A percentile compares a stretch with the other conserved stretches of the same genome.
phyloP scores from a whole-genome alignment of 768 basidiomycete species.

The Cystofilobasidium bisporidii region DNA sequence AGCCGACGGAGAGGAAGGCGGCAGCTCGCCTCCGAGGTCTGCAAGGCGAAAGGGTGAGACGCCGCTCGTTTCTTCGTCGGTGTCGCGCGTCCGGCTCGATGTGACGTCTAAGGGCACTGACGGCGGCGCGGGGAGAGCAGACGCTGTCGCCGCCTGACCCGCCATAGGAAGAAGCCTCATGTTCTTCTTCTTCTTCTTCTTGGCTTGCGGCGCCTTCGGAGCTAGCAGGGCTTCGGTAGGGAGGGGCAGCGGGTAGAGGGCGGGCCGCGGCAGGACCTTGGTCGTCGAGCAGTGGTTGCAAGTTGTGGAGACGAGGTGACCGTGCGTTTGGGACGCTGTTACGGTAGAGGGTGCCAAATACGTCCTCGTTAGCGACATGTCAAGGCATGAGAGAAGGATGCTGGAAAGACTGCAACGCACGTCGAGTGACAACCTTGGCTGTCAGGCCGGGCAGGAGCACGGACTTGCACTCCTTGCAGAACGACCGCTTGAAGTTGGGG shows the following conservation, averaged over 20 bases:
- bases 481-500: slow-evolving; percentile 34
- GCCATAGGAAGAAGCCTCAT: not conserved
- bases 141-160: not conserved
- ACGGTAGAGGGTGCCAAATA: not conserved
- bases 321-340: not conserved
- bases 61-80: too few relatives aligned
- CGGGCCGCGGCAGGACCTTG: not conserved
- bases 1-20: not conserved
- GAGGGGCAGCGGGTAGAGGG: not conserved
- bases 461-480: slow-evolving; percentile 35
- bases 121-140: too few relatives aligned
- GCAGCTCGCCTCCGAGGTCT: too few relatives aligned
- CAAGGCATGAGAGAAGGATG: too few relatives aligned
- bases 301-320: not conserved
- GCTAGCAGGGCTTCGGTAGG: not conserved
- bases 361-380: too few relatives aligned
- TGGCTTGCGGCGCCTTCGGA: not conserved
- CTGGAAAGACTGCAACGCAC: slow-evolving; percentile 29
- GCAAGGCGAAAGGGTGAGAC: too few relatives aligned
- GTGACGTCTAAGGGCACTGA: too few relatives aligned
- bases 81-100: too few relatives aligned
- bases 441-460: slow-evolving; percentile 37
- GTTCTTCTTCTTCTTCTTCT: not conserved
- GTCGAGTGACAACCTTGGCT: slow-evolving; percentile 31
- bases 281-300: not conserved